These are phyloP conservation scores for Tricholoma terreum DNA, from an alignment of 768 basidiomycete genomes.

Conservation along the genomic window DNA sequence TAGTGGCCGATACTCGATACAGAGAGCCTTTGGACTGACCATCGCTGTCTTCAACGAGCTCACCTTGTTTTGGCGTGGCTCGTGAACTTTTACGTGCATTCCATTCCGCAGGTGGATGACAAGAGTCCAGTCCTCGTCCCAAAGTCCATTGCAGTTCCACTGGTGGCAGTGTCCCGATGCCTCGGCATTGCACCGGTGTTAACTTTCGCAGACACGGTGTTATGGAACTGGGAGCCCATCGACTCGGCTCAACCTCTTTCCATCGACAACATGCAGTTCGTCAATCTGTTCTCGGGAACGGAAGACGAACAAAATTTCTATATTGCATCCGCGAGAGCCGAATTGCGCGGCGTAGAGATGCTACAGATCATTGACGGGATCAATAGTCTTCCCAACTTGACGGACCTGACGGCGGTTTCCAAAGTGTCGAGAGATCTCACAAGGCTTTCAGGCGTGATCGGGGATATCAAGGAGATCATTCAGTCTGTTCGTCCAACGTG, in stretches of 20 bases:
- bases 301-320: constrained; percentile 88
- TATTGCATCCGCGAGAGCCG: constrained; percentile 75
- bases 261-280: constrained; percentile 69
- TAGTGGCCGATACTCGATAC: constrained; percentile 75
- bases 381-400: constrained; percentile 66
- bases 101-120: constrained; percentile 46
- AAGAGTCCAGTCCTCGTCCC: constrained; percentile 59
- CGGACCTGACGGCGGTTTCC: constrained; percentile 58
- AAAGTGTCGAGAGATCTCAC: constrained; percentile 72
- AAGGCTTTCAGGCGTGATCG: constrained; percentile 65
- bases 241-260: constrained; percentile 58
- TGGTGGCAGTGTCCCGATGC: constrained; percentile 68
- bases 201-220: constrained; percentile 93
- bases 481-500: constrained; percentile 65
- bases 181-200: constrained; percentile 90
- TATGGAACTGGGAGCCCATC: constrained; percentile 83
- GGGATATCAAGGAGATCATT: constrained; percentile 70
- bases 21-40: constrained; percentile 46
- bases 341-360: constrained; percentile 84
- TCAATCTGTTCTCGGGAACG: constrained; percentile 78
- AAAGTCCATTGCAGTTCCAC: constrained; percentile 69
- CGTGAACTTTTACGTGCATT: constrained; percentile 88
- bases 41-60: constrained; percentile 72
- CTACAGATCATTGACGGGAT: constrained; percentile 87
- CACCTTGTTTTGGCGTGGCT: constrained; percentile 90